phyloP scores from a whole-genome alignment of 2,329 filamentous ascomycete species.

The Botryotinia narcissicola region DNA sequence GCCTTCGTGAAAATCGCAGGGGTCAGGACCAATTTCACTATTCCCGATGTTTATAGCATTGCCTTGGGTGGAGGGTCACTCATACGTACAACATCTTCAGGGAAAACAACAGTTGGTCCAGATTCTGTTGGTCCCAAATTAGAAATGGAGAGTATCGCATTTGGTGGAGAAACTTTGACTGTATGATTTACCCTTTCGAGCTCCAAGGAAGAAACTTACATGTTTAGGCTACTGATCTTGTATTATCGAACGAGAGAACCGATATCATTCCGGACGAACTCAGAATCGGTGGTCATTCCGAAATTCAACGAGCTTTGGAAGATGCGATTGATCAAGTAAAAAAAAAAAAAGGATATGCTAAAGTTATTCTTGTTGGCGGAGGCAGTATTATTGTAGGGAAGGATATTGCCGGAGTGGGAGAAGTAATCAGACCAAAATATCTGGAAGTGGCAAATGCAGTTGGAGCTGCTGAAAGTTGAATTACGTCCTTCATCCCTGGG shows the following conservation, averaged over 20 bases:
- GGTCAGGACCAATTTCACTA: conserved; percentile 57
- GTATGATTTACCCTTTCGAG: conserved; percentile 43
- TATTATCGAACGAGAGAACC: conserved; percentile 16
- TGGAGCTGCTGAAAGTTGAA: conserved; percentile 52
- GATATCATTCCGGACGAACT: conserved; percentile 23
- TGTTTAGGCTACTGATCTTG: conserved; percentile 35
- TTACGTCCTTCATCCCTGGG: neutral
- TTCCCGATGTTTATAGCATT: conserved; percentile 56
- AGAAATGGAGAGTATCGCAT: conserved; percentile 47
- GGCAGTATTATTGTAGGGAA: conserved; percentile 50
- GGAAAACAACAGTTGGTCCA: conserved; percentile 56
- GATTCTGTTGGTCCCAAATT: conserved; percentile 55
- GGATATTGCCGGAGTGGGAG: conserved; percentile 49
- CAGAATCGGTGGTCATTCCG: conserved; percentile 25
- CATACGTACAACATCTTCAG: conserved; percentile 38
- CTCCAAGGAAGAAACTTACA: conserved; percentile 39
- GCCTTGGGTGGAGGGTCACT: conserved; percentile 56
- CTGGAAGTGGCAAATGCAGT: conserved; percentile 59
- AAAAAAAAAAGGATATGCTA: conserved; percentile 50
- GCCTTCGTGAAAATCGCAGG: conserved; percentile 58
- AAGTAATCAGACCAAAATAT: conserved; percentile 51
- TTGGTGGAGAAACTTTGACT: conserved; percentile 53
- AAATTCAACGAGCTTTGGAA: conserved; percentile 47
- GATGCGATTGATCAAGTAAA: conserved; percentile 55
- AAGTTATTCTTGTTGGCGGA: conserved; percentile 56